Evolutionary conservation across 2,329 filamentous ascomycete genomes (phyloP).

Genomic region (Acephala macrosclerotiorum): DNA sequence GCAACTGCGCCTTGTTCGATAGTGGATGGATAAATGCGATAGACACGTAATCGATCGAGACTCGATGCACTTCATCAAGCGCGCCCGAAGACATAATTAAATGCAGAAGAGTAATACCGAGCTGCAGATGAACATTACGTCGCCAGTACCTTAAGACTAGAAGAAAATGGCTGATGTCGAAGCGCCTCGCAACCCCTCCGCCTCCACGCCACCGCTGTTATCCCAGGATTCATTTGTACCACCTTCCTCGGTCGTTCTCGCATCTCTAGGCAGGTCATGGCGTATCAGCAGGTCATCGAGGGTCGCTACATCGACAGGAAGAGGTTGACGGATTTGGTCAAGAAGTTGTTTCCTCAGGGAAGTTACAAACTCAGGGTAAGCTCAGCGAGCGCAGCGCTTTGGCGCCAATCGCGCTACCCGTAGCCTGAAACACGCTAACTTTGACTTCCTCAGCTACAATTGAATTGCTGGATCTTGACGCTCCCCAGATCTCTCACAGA

Average conservation of each 20-base stretch:
- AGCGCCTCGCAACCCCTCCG: too few relatives aligned
- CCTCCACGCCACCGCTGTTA: too few relatives aligned
- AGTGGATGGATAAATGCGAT: too few relatives aligned
- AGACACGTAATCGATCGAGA: too few relatives aligned
- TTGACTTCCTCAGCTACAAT: conserved; percentile 28
- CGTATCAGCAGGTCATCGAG: conserved; percentile 29
- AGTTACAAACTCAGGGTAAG: conserved; percentile 28
- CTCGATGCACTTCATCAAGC: too few relatives aligned
- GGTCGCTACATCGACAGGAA: conserved; percentile 29
- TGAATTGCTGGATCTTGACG: conserved; percentile 15
- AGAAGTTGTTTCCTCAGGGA: conserved; percentile 19
- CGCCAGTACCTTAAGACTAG: too few relatives aligned
- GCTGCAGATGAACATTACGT: too few relatives aligned
- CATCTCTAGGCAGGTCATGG: not conserved
- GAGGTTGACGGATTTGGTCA: conserved; percentile 23
- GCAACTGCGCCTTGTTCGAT: too few relatives aligned
- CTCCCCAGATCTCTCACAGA: too few relatives aligned
- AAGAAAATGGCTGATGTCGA: too few relatives aligned
- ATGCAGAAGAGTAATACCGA: not conserved
- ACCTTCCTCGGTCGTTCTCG: not conserved
- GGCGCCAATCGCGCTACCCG: not conserved
- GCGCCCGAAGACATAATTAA: too few relatives aligned
- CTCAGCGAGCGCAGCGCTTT: too few relatives aligned
- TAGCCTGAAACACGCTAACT: conserved; percentile 18
- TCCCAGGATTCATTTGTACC: not conserved